phyloP scores from a whole-genome alignment of 106 monocot species.

The Platanthera guangdongensis region DNA sequence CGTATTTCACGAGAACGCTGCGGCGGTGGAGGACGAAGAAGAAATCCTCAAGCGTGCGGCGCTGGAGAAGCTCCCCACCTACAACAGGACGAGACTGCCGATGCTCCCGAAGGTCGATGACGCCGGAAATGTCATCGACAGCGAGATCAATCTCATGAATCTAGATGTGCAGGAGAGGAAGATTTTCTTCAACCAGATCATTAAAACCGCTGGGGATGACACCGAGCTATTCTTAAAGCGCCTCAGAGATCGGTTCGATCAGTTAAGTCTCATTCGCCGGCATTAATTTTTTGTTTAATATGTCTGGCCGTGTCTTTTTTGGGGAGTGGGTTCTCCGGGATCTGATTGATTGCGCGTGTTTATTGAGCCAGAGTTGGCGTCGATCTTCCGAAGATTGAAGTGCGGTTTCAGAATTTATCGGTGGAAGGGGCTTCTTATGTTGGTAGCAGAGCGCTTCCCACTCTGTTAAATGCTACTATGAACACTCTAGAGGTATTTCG shows the following conservation, averaged over 20 bases:
- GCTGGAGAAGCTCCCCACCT: not conserved
- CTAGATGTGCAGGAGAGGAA: not conserved
- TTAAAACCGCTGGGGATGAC: not conserved
- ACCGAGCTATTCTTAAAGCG: not conserved
- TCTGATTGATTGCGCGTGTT: not conserved
- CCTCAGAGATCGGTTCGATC: not conserved
- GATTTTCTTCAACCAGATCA: not conserved
- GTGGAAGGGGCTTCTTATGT: conserved; percentile 22
- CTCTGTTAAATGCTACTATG: not conserved
- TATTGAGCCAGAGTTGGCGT: conserved; percentile 13
- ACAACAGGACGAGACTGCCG: not conserved
- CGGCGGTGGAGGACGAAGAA: not conserved
- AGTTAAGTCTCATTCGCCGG: not conserved
- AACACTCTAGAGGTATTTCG: conserved; percentile 25
- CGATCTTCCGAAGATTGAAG: conserved; percentile 14
- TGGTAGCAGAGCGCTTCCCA: conserved; percentile 17
- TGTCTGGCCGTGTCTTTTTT: not conserved
- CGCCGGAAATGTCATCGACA: not conserved
- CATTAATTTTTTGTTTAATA: not conserved
- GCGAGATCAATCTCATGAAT: not conserved
- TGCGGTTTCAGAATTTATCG: conserved; percentile 22
- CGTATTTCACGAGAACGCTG: not conserved
- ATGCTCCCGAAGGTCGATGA: not conserved
- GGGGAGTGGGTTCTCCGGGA: no score
- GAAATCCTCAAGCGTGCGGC: not conserved